Evolutionary conservation across 768 basidiomycete genomes (phyloP).

Genomic region (Gymnopilus junonius): DNA sequence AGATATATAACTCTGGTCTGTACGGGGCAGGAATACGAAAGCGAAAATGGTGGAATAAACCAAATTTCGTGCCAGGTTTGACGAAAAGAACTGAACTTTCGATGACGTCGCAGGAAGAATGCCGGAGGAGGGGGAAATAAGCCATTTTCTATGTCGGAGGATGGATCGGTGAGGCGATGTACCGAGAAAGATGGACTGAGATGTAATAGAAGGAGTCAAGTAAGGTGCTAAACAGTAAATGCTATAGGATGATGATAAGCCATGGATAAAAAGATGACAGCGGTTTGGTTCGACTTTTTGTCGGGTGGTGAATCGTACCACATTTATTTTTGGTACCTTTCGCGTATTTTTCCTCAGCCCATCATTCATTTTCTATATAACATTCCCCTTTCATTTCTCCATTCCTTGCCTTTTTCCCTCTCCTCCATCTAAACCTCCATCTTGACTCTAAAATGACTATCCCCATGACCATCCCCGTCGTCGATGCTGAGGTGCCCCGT

Average conservation of each 20-base stretch:
- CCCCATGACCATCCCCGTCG: slow-evolving; percentile 45
- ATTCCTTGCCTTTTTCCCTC: slow-evolving; percentile 16
- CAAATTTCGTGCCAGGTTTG: neutral
- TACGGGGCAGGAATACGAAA: neutral
- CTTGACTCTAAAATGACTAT: slow-evolving; percentile 13
- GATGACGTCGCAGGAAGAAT: neutral
- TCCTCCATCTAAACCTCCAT: slow-evolving; percentile 16
- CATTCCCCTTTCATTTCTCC: slow-evolving; percentile 13
- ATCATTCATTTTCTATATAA: slow-evolving; percentile 40
- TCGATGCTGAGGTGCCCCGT: slow-evolving; percentile 52
- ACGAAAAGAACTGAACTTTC: neutral
- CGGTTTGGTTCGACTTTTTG: slow-evolving; percentile 23
- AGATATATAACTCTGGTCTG: neutral
- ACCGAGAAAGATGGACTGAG: neutral
- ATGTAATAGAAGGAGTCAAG: neutral
- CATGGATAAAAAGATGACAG: neutral
- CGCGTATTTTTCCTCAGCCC: slow-evolving; percentile 41
- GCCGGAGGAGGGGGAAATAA: neutral
- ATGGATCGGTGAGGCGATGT: neutral
- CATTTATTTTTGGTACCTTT: slow-evolving; percentile 40
- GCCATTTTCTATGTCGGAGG: neutral
- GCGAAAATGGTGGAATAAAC: neutral
- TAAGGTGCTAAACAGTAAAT: neutral
- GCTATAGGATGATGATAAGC: neutral
- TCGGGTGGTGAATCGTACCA: slow-evolving; percentile 47